A percentile compares a stretch with the other conserved stretches of the same genome.
These are phyloP conservation scores for Alternaria triticina DNA, from an alignment of 2,329 filamentous ascomycete genomes.

Conservation along the genomic window DNA sequence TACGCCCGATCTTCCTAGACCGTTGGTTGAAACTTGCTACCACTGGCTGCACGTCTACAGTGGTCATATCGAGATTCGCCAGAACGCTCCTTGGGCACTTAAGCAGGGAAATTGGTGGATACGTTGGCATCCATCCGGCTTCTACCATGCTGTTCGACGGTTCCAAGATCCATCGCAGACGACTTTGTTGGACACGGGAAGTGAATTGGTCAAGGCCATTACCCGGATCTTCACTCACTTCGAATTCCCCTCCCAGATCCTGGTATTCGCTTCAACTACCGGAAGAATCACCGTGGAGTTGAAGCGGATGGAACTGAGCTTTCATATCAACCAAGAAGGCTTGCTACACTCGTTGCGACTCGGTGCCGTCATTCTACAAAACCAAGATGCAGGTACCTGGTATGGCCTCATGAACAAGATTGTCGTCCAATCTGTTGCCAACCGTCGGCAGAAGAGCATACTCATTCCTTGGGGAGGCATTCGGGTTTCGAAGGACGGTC, in stretches of 20 bases:
- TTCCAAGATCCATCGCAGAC: slow-evolving; percentile 31
- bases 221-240: slow-evolving; percentile 58
- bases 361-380: slow-evolving; percentile 52
- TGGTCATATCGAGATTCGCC: slow-evolving; percentile 60
- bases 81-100: slow-evolving; percentile 49
- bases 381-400: slow-evolving; percentile 66
- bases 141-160: slow-evolving; percentile 10
- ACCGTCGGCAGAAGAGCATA: slow-evolving; percentile 56
- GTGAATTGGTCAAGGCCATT: slow-evolving; percentile 50
- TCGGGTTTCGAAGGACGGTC: slow-evolving; percentile 28
- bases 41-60: slow-evolving; percentile 65
- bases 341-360: slow-evolving; percentile 60
- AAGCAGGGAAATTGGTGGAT: slow-evolving; percentile 52
- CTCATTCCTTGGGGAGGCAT: slow-evolving; percentile 59
- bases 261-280: slow-evolving; percentile 54
- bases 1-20: slow-evolving; percentile 50
- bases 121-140: slow-evolving; percentile 27
- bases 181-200: slow-evolving; percentile 59
- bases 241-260: slow-evolving; percentile 53
- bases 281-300: slow-evolving; percentile 56
- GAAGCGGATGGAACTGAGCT: slow-evolving; percentile 60
- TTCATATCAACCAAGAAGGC: slow-evolving; percentile 55
- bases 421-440: slow-evolving; percentile 57
- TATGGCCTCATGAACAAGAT: slow-evolving; percentile 67
- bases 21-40: slow-evolving; percentile 59